Evolutionary conservation across 2,329 filamentous ascomycete species (phyloP), one percentile per base, ranked within the genome.

Genomic region (Fusarium euwallaceae): DNA sequence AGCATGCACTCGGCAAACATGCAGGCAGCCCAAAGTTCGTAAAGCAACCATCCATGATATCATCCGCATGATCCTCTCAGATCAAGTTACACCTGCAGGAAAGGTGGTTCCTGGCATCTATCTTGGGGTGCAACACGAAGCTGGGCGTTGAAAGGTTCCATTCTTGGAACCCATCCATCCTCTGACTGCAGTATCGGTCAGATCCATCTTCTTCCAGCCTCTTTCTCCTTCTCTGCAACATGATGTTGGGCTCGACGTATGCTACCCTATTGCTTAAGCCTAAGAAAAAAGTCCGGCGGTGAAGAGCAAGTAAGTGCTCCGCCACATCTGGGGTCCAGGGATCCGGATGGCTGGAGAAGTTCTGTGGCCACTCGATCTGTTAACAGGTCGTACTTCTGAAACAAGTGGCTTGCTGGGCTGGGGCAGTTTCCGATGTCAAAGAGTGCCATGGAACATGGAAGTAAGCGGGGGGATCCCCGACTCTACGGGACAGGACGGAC

Each of bases 331-430:
- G 69, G 65, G 60, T 64, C 61, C 72, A 74, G 45, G 70, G 41
- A 58, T 56, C 41, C 56, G 60, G 64, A 60, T 37, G 56, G 67
- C 67, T 68, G 55, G 74, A 48, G 41, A 72, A 43, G 36, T 64
- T 60, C 76, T 55, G 39, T 66, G 69, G 76, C 77, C 77, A 74
- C 71, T 76, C 61, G 65, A 75, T 70, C 66, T 67, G 41, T n/a
- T 64, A 65, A 63, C 34, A 27, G 51, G 43, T 61, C 61, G 32
- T 70, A 36, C 32, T 70, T 77, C 73, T 78, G 77, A 79, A 79
- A 79, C 76, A 69, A 72, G 76, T 78, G 73, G 77, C 77, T 77
- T 77, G 76, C 76, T 66, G 58, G 65, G 65, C 71, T 76, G 71
- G 61, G 64, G 69, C 32, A 59, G 66, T 66, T 66, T 64, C 67